Evolutionary conservation across 2,329 filamentous ascomycete genomes (phyloP).

Genomic region (Alternaria incomplexa): DNA sequence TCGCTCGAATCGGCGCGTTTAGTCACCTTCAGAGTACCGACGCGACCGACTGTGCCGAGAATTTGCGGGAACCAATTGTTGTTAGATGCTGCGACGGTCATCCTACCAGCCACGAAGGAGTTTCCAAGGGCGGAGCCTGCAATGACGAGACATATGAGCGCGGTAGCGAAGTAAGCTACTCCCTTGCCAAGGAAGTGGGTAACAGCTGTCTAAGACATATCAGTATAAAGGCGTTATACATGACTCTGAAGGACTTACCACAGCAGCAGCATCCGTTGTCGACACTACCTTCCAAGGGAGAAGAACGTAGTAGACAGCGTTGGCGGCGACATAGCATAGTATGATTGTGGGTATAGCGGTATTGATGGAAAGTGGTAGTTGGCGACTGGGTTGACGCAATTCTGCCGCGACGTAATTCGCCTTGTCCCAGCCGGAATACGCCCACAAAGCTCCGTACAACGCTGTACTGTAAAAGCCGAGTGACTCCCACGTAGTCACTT

Average conservation of each 20-base stretch:
- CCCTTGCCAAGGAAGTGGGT: slow-evolving; percentile 61
- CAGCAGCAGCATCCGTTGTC: slow-evolving; percentile 67
- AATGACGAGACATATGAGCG: slow-evolving; percentile 66
- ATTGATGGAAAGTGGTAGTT: slow-evolving; percentile 67
- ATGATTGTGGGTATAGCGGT: slow-evolving; percentile 67
- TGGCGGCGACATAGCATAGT: slow-evolving; percentile 65
- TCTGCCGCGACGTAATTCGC: slow-evolving; percentile 50
- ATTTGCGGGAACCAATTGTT: slow-evolving; percentile 40
- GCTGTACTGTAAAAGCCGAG: slow-evolving; percentile 65
- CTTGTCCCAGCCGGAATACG: slow-evolving; percentile 49
- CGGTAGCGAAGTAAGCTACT: slow-evolving; percentile 59
- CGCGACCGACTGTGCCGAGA: slow-evolving; percentile 37
- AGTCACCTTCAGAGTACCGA: slow-evolving; percentile 35
- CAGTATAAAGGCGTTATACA: not conserved
- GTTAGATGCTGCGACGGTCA: slow-evolving; percentile 64
- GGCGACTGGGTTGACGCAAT: slow-evolving; percentile 40
- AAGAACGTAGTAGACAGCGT: slow-evolving; percentile 67
- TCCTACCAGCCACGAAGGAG: slow-evolving; percentile 67
- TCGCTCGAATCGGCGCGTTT: slow-evolving; percentile 12
- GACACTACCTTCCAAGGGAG: slow-evolving; percentile 66
- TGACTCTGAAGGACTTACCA: slow-evolving; percentile 52
- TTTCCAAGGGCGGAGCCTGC: slow-evolving; percentile 68
- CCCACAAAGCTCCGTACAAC: slow-evolving; percentile 54
- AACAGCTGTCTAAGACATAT: slow-evolving; percentile 34
- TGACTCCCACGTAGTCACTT: slow-evolving; percentile 61